Evolutionary conservation across 2,329 filamentous ascomycete species (phyloP).

Genomic region (Davidsoniella eucalypti): DNA sequence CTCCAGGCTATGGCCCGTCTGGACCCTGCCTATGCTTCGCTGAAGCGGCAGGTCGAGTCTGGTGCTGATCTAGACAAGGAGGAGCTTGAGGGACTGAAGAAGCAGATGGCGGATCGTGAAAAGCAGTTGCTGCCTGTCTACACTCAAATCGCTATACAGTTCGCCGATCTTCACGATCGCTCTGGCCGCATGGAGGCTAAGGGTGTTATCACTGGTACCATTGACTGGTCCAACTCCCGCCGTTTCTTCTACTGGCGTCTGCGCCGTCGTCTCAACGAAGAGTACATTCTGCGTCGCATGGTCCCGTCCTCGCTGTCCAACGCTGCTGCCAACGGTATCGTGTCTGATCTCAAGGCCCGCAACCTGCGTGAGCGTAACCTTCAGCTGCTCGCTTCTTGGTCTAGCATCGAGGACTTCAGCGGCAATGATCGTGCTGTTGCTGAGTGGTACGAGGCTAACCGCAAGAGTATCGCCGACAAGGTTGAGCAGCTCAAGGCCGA

Average conservation of each 20-base stretch:
- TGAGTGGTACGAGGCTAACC: constrained; percentile 91
- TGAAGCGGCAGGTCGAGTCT: constrained; percentile 62
- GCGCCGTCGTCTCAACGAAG: constrained; percentile 88
- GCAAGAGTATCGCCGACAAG: constrained; percentile 66
- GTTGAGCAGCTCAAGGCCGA: constrained; percentile 72
- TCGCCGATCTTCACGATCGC: constrained; percentile 92
- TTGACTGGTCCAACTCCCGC: constrained; percentile 77
- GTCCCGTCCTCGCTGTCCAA: constrained; percentile 25
- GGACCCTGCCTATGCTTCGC: constrained; percentile 64
- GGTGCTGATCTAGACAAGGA: constrained; percentile 50
- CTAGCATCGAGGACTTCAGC: constrained; percentile 58
- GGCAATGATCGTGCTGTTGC: constrained; percentile 70
- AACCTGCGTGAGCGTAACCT: constrained; percentile 50
- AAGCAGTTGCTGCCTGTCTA: constrained; percentile 84
- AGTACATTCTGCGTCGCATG: constrained; percentile 91
- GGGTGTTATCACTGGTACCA: constrained; percentile 68
- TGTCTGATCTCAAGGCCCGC: constrained; percentile 25
- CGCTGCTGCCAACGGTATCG: constrained; percentile 18
- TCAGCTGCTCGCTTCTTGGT: constrained; percentile 68
- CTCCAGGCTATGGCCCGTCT: constrained; percentile 93
- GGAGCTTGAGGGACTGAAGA: constrained; percentile 62
- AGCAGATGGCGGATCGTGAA: constrained; percentile 71
- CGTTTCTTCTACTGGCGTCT: constrained; percentile 99
- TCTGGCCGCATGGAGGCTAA: constrained; percentile 97
- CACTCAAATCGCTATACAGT: constrained; percentile 87